Base-by-base conservation (phyloP, 2,329 filamentous ascomycete species). In the Oidium heveae region DNA sequence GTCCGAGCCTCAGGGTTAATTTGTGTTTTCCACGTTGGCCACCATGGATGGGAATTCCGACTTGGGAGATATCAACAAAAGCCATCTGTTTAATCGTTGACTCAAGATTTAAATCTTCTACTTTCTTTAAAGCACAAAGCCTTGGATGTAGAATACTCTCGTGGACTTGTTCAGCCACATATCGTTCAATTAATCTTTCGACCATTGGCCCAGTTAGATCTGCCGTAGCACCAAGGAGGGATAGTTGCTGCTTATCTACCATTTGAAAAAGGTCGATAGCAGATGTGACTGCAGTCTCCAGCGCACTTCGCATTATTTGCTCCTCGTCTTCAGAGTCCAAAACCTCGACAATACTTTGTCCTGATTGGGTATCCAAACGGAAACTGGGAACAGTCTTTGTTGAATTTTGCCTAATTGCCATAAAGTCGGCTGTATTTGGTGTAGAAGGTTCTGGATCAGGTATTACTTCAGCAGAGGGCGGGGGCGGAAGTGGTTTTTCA, bases 251-350 rank as follows among this genome's bases (percentile, higher is more conserved):
- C 66, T 94, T 94, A 65, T 98, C 91, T 6, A 98, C 89, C 57
- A 81, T 80, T 63, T 96, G 89, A 60, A 98, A 98, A 0, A 96
- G 74, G 63, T 98, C 91, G 60, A 98, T 96, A 0, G 88, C 91
- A 10, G 84, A 78, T 10, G 86, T 94, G 12, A 98, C 85, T 1
- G 89, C 88, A 1, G 85, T 93, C 68, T 98, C 91, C 15, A 96
- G 70, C 16, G 87, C 86, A 22, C 80, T 80, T 55, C 89, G 76
- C 81, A 98, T 89, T 33, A 86, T 74, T 60, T 93, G 84, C 66
- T 96, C 91, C 60, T 95, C 88, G 56, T 94, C 87, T 61, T 91
- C 86, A 51, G 85, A 79, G 63, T 83, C 87, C 56, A 83, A 79
- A 54, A 80, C 70, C 63, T 82, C 77, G 34, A 73, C 73, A 4